These are phyloP conservation scores for Botrytis elliptica DNA, from an alignment of 2,329 filamentous ascomycete genomes.

Conservation along the genomic window DNA sequence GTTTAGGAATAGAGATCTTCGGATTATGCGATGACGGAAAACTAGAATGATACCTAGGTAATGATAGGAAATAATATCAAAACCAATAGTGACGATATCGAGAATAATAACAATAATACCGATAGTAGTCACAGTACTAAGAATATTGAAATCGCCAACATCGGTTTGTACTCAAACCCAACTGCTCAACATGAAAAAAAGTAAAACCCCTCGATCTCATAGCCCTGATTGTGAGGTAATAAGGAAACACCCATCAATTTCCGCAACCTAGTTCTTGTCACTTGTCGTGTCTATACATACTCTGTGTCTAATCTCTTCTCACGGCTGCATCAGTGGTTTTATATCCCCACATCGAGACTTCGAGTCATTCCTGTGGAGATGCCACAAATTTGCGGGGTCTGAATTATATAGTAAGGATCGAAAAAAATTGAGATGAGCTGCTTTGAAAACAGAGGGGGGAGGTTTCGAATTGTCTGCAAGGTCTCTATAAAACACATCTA, in stretches of 20 bases:
- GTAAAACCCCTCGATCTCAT: accelerated
- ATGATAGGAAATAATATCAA: background rate
- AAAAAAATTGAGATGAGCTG: background rate
- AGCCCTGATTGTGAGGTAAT: background rate
- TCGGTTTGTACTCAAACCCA: background rate
- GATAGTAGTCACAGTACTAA: background rate
- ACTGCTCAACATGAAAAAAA: background rate
- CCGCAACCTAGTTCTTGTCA: too few species aligned
- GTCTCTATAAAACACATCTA: background rate
- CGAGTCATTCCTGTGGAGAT: background rate
- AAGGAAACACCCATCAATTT: accelerated
- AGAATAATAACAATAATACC: background rate
- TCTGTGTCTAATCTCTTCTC: background rate
- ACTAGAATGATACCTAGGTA: background rate
- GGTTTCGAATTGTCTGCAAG: accelerated
- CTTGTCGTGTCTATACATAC: background rate
- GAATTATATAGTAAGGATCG: background rate
- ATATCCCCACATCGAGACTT: background rate
- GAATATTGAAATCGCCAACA: accelerated
- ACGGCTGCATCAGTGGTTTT: background rate
- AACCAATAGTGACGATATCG: background rate
- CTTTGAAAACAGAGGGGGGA: background rate
- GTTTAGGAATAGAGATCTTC: background rate
- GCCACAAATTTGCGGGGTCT: background rate
- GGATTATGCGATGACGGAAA: background rate